These are phyloP conservation scores for Colletotrichum costaricense DNA, from an alignment of 2,329 filamentous ascomycete species.

Conservation along the genomic window DNA sequence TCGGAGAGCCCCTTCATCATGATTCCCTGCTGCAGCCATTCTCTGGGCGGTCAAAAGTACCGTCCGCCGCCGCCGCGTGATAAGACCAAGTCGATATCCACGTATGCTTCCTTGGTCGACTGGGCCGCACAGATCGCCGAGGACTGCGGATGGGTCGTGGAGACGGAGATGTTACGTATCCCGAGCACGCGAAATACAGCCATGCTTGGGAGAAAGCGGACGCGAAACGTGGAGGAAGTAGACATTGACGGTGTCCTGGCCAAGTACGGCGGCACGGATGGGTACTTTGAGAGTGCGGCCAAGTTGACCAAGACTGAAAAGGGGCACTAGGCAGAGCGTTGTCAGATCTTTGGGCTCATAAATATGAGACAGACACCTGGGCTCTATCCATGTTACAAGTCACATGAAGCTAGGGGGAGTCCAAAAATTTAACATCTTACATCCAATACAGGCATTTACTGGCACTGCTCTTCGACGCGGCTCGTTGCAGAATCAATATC, in stretches of 20 bases:
- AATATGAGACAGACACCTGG: not conserved
- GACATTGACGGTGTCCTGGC: constrained; percentile 58
- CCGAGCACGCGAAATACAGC: constrained; percentile 91
- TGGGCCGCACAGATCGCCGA: constrained; percentile 79
- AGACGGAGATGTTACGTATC: constrained; percentile 89
- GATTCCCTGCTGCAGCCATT: constrained; percentile 95
- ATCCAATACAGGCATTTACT: not conserved
- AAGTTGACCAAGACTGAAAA: constrained; percentile 66
- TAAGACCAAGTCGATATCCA: constrained; percentile 67
- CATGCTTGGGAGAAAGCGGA: constrained; percentile 73
- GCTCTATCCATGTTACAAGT: not conserved
- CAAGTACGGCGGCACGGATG: constrained; percentile 66
- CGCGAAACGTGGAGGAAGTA: constrained; percentile 42
- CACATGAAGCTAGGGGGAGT: not conserved
- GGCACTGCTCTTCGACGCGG: not conserved
- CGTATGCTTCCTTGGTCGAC: constrained; percentile 84
- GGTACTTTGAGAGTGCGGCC: constrained; percentile 69
- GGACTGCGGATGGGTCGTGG: constrained; percentile 79
- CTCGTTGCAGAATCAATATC: not conserved
- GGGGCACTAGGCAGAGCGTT: constrained; percentile 47
- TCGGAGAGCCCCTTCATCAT: constrained; percentile 86
- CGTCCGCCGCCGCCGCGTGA: constrained; percentile 71
- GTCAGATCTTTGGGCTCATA: not conserved
- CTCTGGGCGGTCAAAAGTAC: constrained; percentile 79
- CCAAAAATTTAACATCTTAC: not conserved